These are phyloP conservation scores for Schoenoplectus triqueter DNA, from an alignment of 202 grass and related monocot genomes.

Conservation along the genomic window DNA sequence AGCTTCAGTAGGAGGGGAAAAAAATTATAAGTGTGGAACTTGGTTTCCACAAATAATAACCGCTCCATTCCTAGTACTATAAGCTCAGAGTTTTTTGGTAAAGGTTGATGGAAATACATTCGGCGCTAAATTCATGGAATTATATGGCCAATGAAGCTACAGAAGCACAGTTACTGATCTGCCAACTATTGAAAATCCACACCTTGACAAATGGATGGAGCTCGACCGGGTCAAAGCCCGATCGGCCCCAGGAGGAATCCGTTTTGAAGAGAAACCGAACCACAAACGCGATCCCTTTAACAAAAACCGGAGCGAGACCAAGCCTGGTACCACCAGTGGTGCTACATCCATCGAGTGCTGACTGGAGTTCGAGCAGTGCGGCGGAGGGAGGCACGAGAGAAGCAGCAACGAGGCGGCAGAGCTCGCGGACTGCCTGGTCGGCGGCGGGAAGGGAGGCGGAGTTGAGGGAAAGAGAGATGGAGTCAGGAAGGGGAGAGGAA, in stretches of 20 bases:
- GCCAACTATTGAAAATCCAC: neutral
- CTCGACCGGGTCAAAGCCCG: constrained; percentile 51
- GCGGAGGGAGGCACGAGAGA: constrained; percentile 43
- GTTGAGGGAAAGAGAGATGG: constrained; percentile 59
- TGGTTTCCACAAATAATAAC: constrained; percentile 8
- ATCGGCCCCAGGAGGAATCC: constrained; percentile 44
- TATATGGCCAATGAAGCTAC: neutral
- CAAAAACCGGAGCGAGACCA: constrained; percentile 53
- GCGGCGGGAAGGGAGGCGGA: constrained; percentile 50
- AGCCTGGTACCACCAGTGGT: constrained; percentile 39
- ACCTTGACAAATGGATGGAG: constrained; percentile 82
- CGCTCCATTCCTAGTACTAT: neutral
- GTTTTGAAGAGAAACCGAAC: constrained; percentile 50
- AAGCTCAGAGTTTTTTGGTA: neutral
- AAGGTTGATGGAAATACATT: neutral
- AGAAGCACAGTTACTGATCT: neutral
- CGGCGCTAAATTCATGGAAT: neutral
- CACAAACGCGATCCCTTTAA: constrained; percentile 68
- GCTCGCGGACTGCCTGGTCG: constrained; percentile 47
- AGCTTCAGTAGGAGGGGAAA: neutral
- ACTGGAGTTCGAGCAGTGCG: constrained; percentile 48
- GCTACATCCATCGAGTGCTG: constrained; percentile 48
- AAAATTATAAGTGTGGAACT: neutral
- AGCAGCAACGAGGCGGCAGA: constrained; percentile 52
- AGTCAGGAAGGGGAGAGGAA: constrained; percentile 49